Evolutionary conservation across 805 yeast species (phyloP), one percentile per base, ranked within the genome.

Genomic region (Candida ficus): DNA sequence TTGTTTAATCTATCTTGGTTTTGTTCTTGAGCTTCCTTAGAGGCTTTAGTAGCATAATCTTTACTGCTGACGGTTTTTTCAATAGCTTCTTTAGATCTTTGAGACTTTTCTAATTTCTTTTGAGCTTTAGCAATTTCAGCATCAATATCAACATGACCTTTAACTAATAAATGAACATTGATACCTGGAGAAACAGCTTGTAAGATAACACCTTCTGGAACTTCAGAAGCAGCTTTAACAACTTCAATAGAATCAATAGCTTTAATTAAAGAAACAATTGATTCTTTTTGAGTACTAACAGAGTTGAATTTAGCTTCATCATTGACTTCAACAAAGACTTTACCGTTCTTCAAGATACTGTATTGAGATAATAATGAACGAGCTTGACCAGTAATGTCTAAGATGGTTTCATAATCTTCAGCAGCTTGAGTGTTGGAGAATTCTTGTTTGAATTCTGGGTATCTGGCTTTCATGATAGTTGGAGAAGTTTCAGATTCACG

Each of bases 61-160:
- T 80, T 70, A 45, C 80, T 76, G 44, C 62, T 60, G 51, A 87
- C 77, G 36, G 81, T 74, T 67, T 88, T 91, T 50, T 80, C 78
- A 46, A 86, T 72, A 56, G 76, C 73, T 47, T 71, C 73, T 57
- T 76, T 74, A 47, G 76, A 66, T 53, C 76, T 80, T 51, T 67
- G 63, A 33, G 82, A 76, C 63, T 82, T 83, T 45, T 63, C 73
- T 55, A 90, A 72, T 70, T 85, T 91, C 74, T 78, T 78, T 56
- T 70, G 63, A 29, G 89, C 93, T 74, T 91, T 93, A 52, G 70
- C 59, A 55, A 93, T 85, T 68, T 93, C 98, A 41, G 83, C 83
- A 56, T 89, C 97, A 52, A 90, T 76, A 63, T 91, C 97, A 52
- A 93, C 80, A 60, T 84, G 90, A 40, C 98, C 99, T 73, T 88